Conservation (phyloP, 2,329 filamentous ascomycete genomes). For the Colletotrichum euphorbiae region DNA sequence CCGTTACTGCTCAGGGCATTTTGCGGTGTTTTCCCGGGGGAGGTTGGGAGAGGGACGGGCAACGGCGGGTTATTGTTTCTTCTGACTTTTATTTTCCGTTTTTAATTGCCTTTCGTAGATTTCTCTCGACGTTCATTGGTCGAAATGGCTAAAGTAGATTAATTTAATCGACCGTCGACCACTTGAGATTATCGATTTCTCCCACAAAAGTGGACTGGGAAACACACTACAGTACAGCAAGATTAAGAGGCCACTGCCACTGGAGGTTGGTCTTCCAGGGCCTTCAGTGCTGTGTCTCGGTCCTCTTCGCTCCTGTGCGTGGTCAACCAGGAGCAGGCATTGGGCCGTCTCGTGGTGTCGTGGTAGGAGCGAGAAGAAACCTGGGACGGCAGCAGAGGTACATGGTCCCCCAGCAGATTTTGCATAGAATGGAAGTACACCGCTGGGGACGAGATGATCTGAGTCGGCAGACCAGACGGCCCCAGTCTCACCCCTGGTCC, state of each 20-base stretch:
- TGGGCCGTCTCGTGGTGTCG: constrained; percentile 4
- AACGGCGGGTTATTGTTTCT: constrained; percentile 29
- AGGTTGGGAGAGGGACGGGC: constrained; percentile 9
- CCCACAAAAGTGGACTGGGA: constrained; percentile 31
- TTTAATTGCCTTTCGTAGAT: constrained; percentile 28
- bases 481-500: constrained; percentile 34
- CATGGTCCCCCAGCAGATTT: neutral
- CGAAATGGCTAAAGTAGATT: constrained; percentile 20
- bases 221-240: neutral
- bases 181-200: constrained; percentile 22
- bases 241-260: neutral
- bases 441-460: constrained; percentile 30
- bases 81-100: neutral
- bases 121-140: constrained; percentile 24
- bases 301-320: neutral
- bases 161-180: constrained; percentile 25
- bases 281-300: neutral
- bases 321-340: constrained; percentile 12
- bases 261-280: constrained; percentile 31
- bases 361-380: constrained; percentile 17
- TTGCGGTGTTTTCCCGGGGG: neutral
- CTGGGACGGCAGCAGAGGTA: constrained; percentile 19
- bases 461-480: constrained; percentile 39
- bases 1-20: neutral
- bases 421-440: neutral